Conservation (phyloP, 495 filamentous ascomycete genomes). For the Staphylotrichum tortipilum region DNA sequence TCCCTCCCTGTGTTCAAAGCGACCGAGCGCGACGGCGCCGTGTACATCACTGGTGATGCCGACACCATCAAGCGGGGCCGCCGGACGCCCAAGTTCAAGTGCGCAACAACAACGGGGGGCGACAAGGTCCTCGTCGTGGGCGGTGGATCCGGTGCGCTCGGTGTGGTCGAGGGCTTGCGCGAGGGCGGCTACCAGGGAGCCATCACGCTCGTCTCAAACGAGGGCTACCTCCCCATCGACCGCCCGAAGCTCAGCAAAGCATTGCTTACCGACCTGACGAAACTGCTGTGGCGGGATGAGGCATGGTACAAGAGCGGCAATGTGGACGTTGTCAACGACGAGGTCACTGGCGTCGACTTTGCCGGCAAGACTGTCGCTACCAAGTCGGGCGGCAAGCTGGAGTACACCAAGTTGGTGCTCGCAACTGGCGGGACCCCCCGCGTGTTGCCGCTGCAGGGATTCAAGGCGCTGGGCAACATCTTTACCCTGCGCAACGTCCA, state of each 20-base stretch:
- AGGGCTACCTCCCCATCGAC: slow-evolving; percentile 81
- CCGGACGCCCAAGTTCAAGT: slow-evolving; percentile 64
- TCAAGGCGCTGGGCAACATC: slow-evolving; percentile 79
- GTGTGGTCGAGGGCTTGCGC: slow-evolving; percentile 70
- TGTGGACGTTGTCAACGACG: slow-evolving; percentile 65
- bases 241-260: slow-evolving; percentile 94
- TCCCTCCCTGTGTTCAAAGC: slow-evolving; percentile 72
- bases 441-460: slow-evolving; percentile 70
- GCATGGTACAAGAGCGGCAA: slow-evolving; percentile 71
- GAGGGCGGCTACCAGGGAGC: slow-evolving; percentile 70
- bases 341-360: slow-evolving; percentile 71
- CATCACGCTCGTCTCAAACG: slow-evolving; percentile 77
- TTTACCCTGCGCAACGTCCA: slow-evolving; percentile 70
- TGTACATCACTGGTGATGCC: slow-evolving; percentile 80
- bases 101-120: slow-evolving; percentile 40
- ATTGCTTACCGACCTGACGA: slow-evolving; percentile 69
- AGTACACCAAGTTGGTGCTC: slow-evolving; percentile 83
- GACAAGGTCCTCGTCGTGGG: slow-evolving; percentile 82
- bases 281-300: slow-evolving; percentile 62
- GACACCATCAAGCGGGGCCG: slow-evolving; percentile 66
- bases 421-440: slow-evolving; percentile 77
- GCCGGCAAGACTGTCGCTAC: slow-evolving; percentile 60
- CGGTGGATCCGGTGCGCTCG: slow-evolving; percentile 78
- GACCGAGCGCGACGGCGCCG: slow-evolving; percentile 64
- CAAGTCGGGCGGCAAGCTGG: slow-evolving; percentile 55